These are phyloP conservation scores for Aspergillus sp. DNA, from an alignment of 2,329 filamentous ascomycete genomes.

Conservation along the genomic window DNA sequence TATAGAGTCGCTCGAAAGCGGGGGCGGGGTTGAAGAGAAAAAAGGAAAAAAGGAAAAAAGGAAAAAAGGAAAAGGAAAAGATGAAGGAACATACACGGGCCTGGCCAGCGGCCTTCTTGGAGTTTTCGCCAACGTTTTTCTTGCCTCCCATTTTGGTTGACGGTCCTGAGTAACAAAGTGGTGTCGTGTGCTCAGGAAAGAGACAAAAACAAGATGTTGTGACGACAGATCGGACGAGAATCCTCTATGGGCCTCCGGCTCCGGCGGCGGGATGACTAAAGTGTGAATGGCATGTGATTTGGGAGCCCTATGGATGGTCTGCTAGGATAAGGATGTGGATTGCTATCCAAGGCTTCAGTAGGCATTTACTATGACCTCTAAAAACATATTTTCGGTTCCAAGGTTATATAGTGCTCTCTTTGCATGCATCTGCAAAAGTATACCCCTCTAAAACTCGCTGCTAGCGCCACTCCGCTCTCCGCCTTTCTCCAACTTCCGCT, in stretches of 20 bases:
- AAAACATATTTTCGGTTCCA: too few species aligned
- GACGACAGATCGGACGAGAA: not conserved
- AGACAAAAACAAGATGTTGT: not conserved
- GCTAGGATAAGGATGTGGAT: too few species aligned
- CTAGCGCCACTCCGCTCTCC: not conserved
- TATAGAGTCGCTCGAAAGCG: conserved; percentile 12
- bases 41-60: not conserved
- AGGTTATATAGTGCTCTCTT: too few species aligned
- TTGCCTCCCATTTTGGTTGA: conserved; percentile 62
- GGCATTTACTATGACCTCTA: too few species aligned
- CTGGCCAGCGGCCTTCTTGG: conserved; percentile 84
- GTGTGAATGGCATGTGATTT: not conserved
- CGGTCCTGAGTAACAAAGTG: not conserved
- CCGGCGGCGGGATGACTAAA: conserved; percentile 1
- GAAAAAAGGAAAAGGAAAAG: conserved; percentile 4
- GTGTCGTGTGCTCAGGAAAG: not conserved
- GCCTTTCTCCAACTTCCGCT: not conserved
- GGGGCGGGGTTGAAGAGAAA: conserved; percentile 17
- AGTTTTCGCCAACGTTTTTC: conserved; percentile 60
- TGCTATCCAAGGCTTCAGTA: too few species aligned
- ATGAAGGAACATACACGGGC: conserved; percentile 45
- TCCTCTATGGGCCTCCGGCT: not conserved
- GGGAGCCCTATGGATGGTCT: not conserved
- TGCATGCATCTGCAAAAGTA: too few species aligned
- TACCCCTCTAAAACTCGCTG: not conserved